These are phyloP conservation scores for Parascedosporium putredinis DNA, from an alignment of 2,329 filamentous ascomycete genomes.

Conservation along the genomic window DNA sequence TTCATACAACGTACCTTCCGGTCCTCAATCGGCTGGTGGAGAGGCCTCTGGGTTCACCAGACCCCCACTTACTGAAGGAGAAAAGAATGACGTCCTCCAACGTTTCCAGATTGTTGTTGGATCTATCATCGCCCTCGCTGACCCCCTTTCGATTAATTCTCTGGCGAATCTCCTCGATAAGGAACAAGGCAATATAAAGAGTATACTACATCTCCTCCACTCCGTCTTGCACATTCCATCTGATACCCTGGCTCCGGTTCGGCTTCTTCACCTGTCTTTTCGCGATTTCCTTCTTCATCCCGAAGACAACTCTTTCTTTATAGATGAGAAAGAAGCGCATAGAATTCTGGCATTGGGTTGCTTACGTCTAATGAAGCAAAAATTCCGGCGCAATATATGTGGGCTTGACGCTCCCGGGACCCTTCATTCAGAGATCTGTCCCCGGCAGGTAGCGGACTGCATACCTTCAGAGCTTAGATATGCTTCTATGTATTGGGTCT, in stretches of 20 bases:
- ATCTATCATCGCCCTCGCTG: neutral
- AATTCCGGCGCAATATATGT: too few relatives aligned
- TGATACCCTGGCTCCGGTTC: neutral
- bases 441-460: too few relatives aligned
- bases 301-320: neutral
- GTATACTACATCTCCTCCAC: neutral
- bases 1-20: neutral
- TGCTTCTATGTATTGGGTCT: too few relatives aligned
- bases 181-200: neutral
- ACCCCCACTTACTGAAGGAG: too few relatives aligned
- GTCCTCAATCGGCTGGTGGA: too few relatives aligned
- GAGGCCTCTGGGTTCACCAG: too few relatives aligned
- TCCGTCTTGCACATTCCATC: neutral
- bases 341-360: neutral
- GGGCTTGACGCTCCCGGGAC: too few relatives aligned
- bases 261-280: neutral
- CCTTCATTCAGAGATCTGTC: too few relatives aligned
- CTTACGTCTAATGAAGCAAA: neutral
- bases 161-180: neutral
- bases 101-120: neutral
- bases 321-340: neutral
- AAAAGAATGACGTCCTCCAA: neutral
- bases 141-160: neutral
- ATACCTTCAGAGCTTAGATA: too few relatives aligned
- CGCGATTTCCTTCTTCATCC: neutral